These are phyloP conservation scores for Mycena belliarum DNA, from an alignment of 768 basidiomycete genomes.

Conservation along the genomic window DNA sequence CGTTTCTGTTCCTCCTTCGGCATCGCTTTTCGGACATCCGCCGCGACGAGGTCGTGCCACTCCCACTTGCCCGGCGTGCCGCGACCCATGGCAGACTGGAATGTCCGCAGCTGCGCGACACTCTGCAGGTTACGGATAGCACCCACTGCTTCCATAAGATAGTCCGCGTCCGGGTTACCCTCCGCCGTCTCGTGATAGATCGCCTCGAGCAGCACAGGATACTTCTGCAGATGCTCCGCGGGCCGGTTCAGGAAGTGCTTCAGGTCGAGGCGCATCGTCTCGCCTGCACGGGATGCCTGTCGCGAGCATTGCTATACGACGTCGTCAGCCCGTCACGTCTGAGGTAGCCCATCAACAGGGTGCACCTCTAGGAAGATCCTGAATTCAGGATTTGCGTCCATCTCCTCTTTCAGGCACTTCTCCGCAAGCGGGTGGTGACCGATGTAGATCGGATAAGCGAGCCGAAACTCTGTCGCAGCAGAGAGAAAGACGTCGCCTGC, in stretches of 20 bases:
- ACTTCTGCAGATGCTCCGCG: conserved; percentile 80
- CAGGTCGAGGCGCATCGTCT: conserved; percentile 52
- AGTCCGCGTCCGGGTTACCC: conserved; percentile 82
- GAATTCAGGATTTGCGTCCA: conserved; percentile 79
- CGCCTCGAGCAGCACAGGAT: conserved; percentile 83
- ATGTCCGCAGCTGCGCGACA: conserved; percentile 81
- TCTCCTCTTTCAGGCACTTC: conserved; percentile 84
- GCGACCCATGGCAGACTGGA: conserved; percentile 86
- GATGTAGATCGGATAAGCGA: conserved; percentile 83
- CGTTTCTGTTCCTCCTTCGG: conserved; percentile 81
- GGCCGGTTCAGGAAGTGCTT: conserved; percentile 81
- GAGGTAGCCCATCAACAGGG: neutral
- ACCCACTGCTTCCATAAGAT: conserved; percentile 75
- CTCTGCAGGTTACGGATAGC: conserved; percentile 82
- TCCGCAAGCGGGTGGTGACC: conserved; percentile 86
- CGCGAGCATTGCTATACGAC: conserved; percentile 42
- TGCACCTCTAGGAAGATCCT: conserved; percentile 84
- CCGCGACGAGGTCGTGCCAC: conserved; percentile 85
- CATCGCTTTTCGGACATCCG: conserved; percentile 61
- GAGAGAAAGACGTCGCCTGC: conserved; percentile 90
- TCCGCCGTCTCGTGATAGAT: conserved; percentile 80
- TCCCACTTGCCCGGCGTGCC: conserved; percentile 82
- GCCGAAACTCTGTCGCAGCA: conserved; percentile 83
- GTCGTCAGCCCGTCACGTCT: neutral
- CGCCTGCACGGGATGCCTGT: conserved; percentile 39